Evolutionary conservation across 345 rosid species (phyloP).

Genomic region (Eutrema yunnanense): DNA sequence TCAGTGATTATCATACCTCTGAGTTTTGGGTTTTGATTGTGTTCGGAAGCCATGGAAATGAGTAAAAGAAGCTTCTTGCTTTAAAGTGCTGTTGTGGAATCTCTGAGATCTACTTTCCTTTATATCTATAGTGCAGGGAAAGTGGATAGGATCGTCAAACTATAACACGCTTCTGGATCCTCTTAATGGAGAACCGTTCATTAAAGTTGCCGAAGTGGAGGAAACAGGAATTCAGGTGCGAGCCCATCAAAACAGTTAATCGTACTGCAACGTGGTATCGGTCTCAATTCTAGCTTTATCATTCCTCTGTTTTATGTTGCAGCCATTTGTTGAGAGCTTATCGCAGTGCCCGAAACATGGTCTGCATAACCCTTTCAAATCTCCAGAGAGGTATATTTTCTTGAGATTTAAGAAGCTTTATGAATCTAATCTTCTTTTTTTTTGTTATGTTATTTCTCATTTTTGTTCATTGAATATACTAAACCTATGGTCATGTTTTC

Average conservation of each 20-base stretch:
- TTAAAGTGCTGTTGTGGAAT: neutral
- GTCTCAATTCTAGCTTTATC: neutral
- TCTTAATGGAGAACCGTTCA: constrained; percentile 89
- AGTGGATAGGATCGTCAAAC: constrained; percentile 67
- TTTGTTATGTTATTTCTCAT: neutral
- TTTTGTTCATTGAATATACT: neutral
- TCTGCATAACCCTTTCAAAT: constrained; percentile 91
- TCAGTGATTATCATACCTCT: neutral
- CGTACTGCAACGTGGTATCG: neutral
- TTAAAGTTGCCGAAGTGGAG: constrained; percentile 75
- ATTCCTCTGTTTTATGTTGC: constrained; percentile 30
- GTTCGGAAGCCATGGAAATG: neutral
- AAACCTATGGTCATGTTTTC: neutral
- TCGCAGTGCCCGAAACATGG: constrained; percentile 93
- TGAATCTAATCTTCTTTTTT: neutral
- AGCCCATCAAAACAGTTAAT: neutral
- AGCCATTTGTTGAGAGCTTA: constrained; percentile 97
- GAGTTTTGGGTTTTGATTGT: neutral
- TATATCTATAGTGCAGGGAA: constrained; percentile 69
- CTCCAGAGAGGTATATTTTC: constrained; percentile 78
- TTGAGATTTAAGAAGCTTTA: neutral
- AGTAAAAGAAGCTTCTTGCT: neutral
- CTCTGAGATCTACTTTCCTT: neutral
- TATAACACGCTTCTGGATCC: constrained; percentile 76
- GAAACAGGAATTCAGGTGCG: constrained; percentile 69